phyloP scores from a whole-genome alignment of 2,329 filamentous ascomycete genomes.

The Uncinocarpus reesii region DNA sequence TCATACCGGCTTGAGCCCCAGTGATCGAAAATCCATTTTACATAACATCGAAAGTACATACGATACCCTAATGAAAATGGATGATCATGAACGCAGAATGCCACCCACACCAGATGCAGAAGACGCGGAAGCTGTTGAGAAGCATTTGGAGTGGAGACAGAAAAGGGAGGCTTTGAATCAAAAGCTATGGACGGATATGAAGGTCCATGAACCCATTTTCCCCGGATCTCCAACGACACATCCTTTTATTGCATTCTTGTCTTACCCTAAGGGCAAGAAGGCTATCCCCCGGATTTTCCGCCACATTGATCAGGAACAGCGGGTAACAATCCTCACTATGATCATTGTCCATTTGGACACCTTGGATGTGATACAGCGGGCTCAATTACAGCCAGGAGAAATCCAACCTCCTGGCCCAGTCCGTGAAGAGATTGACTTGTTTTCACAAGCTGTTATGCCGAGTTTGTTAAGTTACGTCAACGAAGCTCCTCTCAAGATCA shows the following conservation, averaged over 20 bases:
- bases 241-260: constrained; percentile 92
- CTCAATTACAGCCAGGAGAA: constrained; percentile 63
- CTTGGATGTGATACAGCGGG: constrained; percentile 77
- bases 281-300: constrained; percentile 90
- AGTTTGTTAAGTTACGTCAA: constrained; percentile 82
- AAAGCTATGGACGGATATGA: constrained; percentile 74
- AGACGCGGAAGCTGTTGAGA: constrained; percentile 59
- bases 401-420: constrained; percentile 62
- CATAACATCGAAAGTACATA: constrained; percentile 85
- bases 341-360: constrained; percentile 88
- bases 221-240: constrained; percentile 59
- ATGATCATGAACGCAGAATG: constrained; percentile 79
- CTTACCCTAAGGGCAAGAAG: constrained; percentile 92
- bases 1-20: constrained; percentile 45
- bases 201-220: constrained; percentile 85
- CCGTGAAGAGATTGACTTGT: constrained; percentile 86
- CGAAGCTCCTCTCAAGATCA: constrained; percentile 81
- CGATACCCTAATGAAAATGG: constrained; percentile 77
- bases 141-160: constrained; percentile 70
- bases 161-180: constrained; percentile 61
- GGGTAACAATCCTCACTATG: constrained; percentile 86
- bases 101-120: constrained; percentile 57
- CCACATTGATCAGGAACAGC: constrained; percentile 82
- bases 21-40: constrained; percentile 72
- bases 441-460: constrained; percentile 78